Conservation (phyloP, 176 grass and related monocot species). For the bread wheat (Triticum aestivum) region IWGSC_CS_RefSeq_v2.1 NC_057796.1:202607841-202608340, state of each 20-base stretch:
- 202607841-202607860: conserved; percentile 89
- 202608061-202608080: conserved; percentile 95
- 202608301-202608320: conserved; percentile 93
- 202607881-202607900: conserved; percentile 99
- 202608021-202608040: conserved; percentile 24
- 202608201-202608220: conserved; percentile 88
- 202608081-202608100: conserved; percentile 89
- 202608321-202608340: conserved; percentile 91
- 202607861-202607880: conserved; percentile 96
- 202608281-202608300: conserved; percentile 92
- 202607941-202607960: conserved; percentile 3
- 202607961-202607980: background rate
- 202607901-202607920: conserved; percentile 97
- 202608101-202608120: conserved; percentile 91
- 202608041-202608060: conserved; percentile 39
- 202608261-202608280: conserved; percentile 87
- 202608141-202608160: conserved; percentile 88
- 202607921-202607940: conserved; percentile 47
- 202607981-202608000: background rate
- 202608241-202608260: conserved; percentile 90
- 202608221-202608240: conserved; percentile 95
- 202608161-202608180: conserved; percentile 90
- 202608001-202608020: background rate
- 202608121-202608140: conserved; percentile 87
- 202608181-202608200: conserved; percentile 89